Evolutionary conservation across 495 filamentous ascomycete genomes (phyloP).

Genomic region (Podospora comata): DNA sequence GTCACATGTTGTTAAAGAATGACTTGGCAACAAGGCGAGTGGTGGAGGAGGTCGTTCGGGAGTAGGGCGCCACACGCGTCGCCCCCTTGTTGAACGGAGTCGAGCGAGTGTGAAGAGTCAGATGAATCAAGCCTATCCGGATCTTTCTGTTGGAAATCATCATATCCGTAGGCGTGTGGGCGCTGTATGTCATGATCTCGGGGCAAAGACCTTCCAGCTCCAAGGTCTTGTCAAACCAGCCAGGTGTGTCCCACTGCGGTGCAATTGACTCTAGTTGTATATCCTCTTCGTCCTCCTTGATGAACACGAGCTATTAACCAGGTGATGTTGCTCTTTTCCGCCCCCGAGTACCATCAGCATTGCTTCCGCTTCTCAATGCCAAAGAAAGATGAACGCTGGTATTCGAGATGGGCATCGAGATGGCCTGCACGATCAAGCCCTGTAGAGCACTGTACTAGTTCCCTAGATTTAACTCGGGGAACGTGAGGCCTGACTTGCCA

Average conservation of each 20-base stretch:
- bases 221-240: conserved; percentile 35
- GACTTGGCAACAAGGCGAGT: conserved; percentile 35
- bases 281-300: not conserved
- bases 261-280: not conserved
- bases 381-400: too few relatives aligned
- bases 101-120: conserved; percentile 29
- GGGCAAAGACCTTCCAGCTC: conserved; percentile 30
- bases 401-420: too few relatives aligned
- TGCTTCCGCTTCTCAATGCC: too few relatives aligned
- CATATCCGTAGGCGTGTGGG: conserved; percentile 29
- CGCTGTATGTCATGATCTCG: conserved; percentile 19
- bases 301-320: not conserved
- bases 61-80: conserved; percentile 32
- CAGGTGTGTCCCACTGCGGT: conserved; percentile 24
- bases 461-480: not conserved
- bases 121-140: conserved; percentile 24
- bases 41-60: conserved; percentile 27
- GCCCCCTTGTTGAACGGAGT: conserved; percentile 35
- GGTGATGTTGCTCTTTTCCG: not conserved
- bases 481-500: not conserved
- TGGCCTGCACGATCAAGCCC: not conserved
- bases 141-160: conserved; percentile 31
- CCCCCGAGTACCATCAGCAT: too few relatives aligned
- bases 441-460: too few relatives aligned
- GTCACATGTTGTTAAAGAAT: conserved; percentile 16